Conservation (phyloP, 257 asterid species). For the Solanum tarijense region DNA sequence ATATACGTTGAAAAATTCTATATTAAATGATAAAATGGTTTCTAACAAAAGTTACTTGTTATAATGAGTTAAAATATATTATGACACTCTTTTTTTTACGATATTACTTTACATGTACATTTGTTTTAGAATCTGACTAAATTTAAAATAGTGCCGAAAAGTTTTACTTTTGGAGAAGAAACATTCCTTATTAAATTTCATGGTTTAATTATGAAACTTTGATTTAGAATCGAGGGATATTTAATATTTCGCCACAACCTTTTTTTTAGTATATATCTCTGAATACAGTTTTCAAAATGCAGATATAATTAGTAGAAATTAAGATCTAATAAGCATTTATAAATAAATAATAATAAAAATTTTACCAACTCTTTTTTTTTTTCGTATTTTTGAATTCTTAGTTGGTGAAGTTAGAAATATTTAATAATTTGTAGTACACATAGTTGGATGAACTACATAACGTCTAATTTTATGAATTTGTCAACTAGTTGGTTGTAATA, state of each 20-base stretch:
- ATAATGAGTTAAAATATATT: too few species aligned
- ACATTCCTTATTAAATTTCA: background rate
- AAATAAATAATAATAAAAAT: background rate
- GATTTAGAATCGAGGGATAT: background rate
- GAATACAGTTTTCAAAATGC: background rate
- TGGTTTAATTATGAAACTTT: background rate
- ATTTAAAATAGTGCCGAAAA: background rate
- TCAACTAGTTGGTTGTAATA: background rate
- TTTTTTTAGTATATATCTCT: background rate
- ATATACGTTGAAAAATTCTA: rapidly evolving
- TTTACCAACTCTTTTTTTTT: background rate
- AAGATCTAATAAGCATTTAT: background rate
- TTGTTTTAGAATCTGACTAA: too few species aligned
- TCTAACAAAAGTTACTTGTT: background rate
- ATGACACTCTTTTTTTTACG: too few species aligned
- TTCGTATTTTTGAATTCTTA: background rate
- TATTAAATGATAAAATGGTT: background rate
- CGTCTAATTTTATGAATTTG: background rate
- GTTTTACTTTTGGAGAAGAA: background rate
- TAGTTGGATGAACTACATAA: background rate
- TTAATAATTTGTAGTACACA: background rate
- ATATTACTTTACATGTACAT: too few species aligned
- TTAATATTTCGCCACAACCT: background rate
- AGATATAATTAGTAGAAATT: background rate
- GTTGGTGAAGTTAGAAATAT: background rate